Evolutionary conservation across 371 early-diverging fungal genomes (phyloP), one percentile per base, ranked within the genome.

Genomic region (Circinella minor): DNA sequence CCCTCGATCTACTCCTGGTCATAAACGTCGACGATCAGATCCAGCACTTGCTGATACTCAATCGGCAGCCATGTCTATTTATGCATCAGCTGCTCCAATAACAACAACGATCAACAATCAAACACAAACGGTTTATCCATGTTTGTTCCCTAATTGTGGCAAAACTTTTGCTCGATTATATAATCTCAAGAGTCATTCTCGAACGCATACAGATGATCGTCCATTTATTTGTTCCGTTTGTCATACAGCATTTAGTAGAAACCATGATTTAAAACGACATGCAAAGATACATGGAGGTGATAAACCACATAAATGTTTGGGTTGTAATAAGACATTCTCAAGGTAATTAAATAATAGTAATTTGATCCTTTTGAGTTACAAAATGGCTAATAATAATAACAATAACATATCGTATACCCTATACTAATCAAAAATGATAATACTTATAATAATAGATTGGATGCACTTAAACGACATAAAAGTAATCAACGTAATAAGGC

Each of bases 231-330:
- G 96, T 71, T 75, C 76, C 43, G 80, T 85, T 3, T 95, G 96
- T 74, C 72, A 83, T 47, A 87, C 91, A 55, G 89, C 94, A 1
- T 95, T 95, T 70, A 86, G 93, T 67, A 86, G 96, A 48, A 94
- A 95, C 70, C 95, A 95, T 69, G 96, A 95, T 74, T 76, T 95
- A 54, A 95, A 95, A 68, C 81, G 96, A 14, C 96, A 95, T 70
- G 85, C 90, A 66, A 92, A 93, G 75, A 94, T 94, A 47, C 96
- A 95, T 71, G 89, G 87, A n/a, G 94, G 94, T 13, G 84, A 89
- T 47, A 95, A 94, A 71, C 94, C 94, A 8, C 93, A 93, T 78
- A 86, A 85, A 67, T 95, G 96, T 71, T 77, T 80, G 36, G 90
- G 92, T 18, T 95, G 96, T 72, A 89, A 91, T 57, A 95, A 94